Evolutionary conservation across 352 stramenopile genomes (phyloP), one percentile per base, ranked within the genome.

Genomic region (Globisporangium solare): DNA sequence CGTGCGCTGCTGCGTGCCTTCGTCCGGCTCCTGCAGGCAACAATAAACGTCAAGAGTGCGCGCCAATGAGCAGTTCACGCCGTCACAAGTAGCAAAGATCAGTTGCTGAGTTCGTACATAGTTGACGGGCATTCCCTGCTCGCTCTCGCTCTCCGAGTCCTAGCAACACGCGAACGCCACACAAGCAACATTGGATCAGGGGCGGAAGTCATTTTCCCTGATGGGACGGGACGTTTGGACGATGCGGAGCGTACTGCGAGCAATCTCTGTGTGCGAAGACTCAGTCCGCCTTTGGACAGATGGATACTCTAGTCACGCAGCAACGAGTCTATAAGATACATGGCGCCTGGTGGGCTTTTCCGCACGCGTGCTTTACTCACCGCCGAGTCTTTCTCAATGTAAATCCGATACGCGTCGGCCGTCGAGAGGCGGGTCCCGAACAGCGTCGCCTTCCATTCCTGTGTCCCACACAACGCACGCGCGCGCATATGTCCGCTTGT

Each of bases 341-440:
- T 13, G 53, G 27, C 15, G 5, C 6, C n/a, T n/a, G n/a, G n/a
- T n/a, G n/a, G n/a, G 13, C 14, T 27, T 27, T 27, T 27, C 24
- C 24, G 13, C 17, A 45, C 24, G 53, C 52, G 45, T 51, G 10
- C 43, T 51, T 13, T 50, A 64, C 40, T 64, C 73, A 83, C 82
- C 66, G 50, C 67, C 20, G 66, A 64, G 61, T 92, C 79, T 58
- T 92, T 92, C 59, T 90, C 77, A 41, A 92, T 88, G 73, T 92
- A 92, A 57, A 92, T 88, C 46, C 65, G 61, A 56, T 92, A 92
- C 37, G 82, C 82, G 48, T 92, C 79, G 18, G 77, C 74, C 24
- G 82, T 92, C 46, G 68, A 70, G 14, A 92, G 61, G 12, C 80
- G 77, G 22, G 83, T 70, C 20, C 70, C 76, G 51, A 82, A 92